Evolutionary conservation across 495 filamentous ascomycete species (phyloP).

Genomic region (Talaromyces thailandensis): DNA sequence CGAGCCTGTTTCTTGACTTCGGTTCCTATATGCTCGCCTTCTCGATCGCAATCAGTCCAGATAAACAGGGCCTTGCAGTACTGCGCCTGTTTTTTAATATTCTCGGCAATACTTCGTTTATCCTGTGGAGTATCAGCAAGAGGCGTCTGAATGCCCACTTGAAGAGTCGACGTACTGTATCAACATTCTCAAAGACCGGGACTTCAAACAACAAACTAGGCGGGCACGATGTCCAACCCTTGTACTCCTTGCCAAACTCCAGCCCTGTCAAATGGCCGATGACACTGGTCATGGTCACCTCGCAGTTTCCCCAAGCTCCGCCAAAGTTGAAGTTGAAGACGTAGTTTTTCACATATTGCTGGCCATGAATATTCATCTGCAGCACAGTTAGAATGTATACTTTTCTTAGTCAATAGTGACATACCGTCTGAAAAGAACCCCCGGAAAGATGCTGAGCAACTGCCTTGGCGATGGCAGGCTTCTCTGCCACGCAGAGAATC

Average conservation of each 20-base stretch:
- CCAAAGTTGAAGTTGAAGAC: conserved; percentile 83
- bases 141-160: background rate
- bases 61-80: conserved; percentile 69
- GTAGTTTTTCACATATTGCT: conserved; percentile 88
- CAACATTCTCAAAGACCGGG: conserved; percentile 55
- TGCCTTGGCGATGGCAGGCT: conserved; percentile 91
- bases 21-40: conserved; percentile 93
- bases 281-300: conserved; percentile 88
- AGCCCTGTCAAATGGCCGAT: conserved; percentile 69
- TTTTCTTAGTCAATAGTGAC: conserved; percentile 26
- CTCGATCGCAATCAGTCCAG: conserved; percentile 98
- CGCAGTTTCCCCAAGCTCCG: conserved; percentile 66
- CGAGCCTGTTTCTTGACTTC: conserved; percentile 79
- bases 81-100: conserved; percentile 72
- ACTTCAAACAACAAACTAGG: conserved; percentile 79
- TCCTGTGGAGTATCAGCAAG: conserved; percentile 38
- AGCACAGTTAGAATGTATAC: background rate
- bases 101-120: conserved; percentile 69
- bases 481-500: conserved; percentile 92
- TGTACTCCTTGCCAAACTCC: conserved; percentile 63
- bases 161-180: conserved; percentile 40
- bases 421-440: conserved; percentile 59
- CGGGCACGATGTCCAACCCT: conserved; percentile 70
- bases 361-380: conserved; percentile 49
- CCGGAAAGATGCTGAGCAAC: conserved; percentile 84